Base-by-base conservation (phyloP, 1,284 basidiomycete species). In the Melampsora americana region DNA sequence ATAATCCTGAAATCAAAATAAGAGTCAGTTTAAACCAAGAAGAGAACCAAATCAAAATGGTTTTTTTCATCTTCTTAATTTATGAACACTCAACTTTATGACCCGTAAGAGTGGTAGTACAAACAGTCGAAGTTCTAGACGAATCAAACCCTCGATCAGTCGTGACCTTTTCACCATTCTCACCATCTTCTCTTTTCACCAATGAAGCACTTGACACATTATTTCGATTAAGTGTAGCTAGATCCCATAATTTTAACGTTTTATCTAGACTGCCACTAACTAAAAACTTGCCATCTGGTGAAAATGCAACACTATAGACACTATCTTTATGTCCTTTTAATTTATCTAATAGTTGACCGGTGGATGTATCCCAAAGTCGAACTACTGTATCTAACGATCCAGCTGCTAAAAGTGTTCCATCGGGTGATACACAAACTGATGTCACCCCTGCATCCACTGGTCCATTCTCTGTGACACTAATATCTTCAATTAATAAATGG, bases 181-280 rank as follows among this genome's bases (percentile, higher is more conserved):
- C 76, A 35, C 77, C 67, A 75, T 83, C 53, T 85, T 85, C 80
- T 86, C 86, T 77, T 83, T 77, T 80, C 83, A 82, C 81, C 80
- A 77, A 23, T 75, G 73, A 46, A 23, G 74, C 28, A 68, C 77
- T 23, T 74, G 77, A 53, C 62, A 77, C 35, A 79, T 79, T 1
- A 82, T 81, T 62, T n/a, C 79, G 79, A 44, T 80, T 77, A 1
- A 90, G 81, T 32, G 85, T 85, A 30, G 83, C 85, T 20, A 95
- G 86, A 82, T 94, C 92, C 92, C 93, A 95, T 71, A 90, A 88
- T 82, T 93, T 92, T 78, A 95, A 83, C 30, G 90, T 92, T 85
- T 91, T 91, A 82, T 95, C 93, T 78, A 95, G 84, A 78, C 89
- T 91, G 18, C 92, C 92, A 70, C 89, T 91, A 28, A 95, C 88